phyloP scores from a whole-genome alignment of 176 grass and related monocot species.

The Tuctoria greenei region DNA sequence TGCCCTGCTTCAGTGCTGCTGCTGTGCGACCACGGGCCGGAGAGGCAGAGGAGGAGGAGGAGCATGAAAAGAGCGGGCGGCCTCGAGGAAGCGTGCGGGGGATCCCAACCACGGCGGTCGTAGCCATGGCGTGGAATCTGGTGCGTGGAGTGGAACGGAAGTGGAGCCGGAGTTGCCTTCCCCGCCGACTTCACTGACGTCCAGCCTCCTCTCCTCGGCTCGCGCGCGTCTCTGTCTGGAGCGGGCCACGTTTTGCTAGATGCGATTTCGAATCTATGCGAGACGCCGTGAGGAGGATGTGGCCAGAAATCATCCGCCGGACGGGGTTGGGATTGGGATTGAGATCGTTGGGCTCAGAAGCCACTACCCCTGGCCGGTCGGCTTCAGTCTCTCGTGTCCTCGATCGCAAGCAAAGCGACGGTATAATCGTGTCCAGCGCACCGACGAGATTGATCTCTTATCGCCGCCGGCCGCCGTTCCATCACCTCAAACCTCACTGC shows the following conservation, averaged over 20 bases:
- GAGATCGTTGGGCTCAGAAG: neutral
- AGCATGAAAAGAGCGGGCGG: neutral
- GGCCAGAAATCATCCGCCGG: neutral
- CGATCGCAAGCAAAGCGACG: neutral
- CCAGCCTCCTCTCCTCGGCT: neutral
- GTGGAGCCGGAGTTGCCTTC: neutral
- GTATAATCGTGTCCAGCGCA: neutral
- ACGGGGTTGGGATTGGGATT: conserved; percentile 12
- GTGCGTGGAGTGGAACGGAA: neutral
- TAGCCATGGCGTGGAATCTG: conserved; percentile 27
- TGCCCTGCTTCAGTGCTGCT: neutral
- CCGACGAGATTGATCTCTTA: neutral
- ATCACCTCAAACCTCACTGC: neutral
- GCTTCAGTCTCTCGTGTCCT: neutral
- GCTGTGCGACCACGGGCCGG: neutral
- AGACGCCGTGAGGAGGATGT: neutral
- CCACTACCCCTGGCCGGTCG: neutral
- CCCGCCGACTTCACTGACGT: neutral
- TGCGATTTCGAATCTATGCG: neutral
- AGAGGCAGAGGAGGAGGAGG: neutral
- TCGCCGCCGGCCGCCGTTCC: neutral
- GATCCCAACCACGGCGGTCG: conserved; percentile 5
- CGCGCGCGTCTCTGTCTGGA: neutral
- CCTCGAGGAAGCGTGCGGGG: conserved; percentile 13
- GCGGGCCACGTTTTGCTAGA: neutral